Evolutionary conservation across 306 rosid species (phyloP).

Genomic region (Pterocarpus santalinus): DNA sequence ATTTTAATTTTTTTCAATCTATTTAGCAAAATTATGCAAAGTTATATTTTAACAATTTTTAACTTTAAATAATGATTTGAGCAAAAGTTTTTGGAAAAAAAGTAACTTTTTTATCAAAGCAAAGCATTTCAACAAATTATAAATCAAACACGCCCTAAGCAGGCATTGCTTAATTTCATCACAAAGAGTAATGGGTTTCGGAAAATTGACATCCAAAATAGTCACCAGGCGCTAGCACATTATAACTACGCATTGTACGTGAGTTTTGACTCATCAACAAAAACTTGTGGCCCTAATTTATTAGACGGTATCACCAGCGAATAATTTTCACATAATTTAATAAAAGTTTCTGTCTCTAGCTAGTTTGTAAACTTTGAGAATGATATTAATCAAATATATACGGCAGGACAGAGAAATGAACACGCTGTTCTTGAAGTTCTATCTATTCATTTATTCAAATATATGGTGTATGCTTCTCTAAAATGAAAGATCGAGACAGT

Average conservation of each 20-base stretch:
- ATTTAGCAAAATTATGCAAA: too few relatives aligned
- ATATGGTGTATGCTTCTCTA: neutral
- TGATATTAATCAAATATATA: constrained; percentile 1
- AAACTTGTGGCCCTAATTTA: constrained; percentile 12
- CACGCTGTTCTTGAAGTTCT: neutral
- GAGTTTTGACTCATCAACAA: neutral
- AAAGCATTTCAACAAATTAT: too few relatives aligned
- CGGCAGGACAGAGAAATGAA: neutral
- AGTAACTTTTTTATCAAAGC: too few relatives aligned
- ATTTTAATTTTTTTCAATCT: too few relatives aligned
- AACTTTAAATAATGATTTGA: too few relatives aligned
- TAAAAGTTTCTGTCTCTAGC: neutral
- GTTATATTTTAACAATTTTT: too few relatives aligned
- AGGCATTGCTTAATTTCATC: neutral
- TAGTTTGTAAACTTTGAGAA: neutral
- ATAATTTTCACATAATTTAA: constrained; percentile 3
- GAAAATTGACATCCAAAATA: neutral
- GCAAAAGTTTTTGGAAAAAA: too few relatives aligned
- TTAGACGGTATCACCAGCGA: constrained; percentile 7
- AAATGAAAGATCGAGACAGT: neutral
- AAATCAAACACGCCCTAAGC: too few relatives aligned
- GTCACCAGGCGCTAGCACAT: neutral
- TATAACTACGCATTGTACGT: too few relatives aligned
- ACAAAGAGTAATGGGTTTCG: neutral
- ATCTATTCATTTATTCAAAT: neutral